Evolutionary conservation across 257 asterid genomes (phyloP).

Genomic region (Jacaranda mimosifolia): DNA sequence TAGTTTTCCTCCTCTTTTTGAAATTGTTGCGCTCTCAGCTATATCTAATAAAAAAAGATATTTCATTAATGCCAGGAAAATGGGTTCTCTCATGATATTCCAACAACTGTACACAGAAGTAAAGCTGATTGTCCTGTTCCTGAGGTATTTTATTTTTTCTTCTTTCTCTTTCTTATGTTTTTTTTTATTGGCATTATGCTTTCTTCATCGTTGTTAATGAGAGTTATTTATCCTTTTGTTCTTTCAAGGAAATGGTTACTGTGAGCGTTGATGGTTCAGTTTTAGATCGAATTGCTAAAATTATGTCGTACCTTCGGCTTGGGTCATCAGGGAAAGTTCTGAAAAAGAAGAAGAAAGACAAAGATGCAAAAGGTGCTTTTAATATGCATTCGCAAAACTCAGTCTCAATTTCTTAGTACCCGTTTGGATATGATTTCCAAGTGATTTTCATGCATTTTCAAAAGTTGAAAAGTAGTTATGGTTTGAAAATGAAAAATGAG

Average conservation of each 20-base stretch:
- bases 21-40: slow-evolving; percentile 27
- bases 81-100: slow-evolving; percentile 91
- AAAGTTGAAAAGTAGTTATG: no score
- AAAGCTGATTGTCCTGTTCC: slow-evolving; percentile 99
- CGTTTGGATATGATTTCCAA: no score
- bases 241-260: slow-evolving; percentile 93
- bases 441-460: no score
- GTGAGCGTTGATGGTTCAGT: slow-evolving; percentile 97
- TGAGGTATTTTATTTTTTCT: slow-evolving; percentile 60
- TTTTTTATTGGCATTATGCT: slow-evolving; percentile 18
- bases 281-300: slow-evolving; percentile 92
- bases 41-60: slow-evolving; percentile 14
- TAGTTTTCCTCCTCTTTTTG: slow-evolving; percentile 27
- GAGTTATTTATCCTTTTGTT: slow-evolving; percentile 21
- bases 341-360: slow-evolving; percentile 97
- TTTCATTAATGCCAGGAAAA: slow-evolving; percentile 66
- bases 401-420: slow-evolving; percentile 24
- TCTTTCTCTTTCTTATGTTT: slow-evolving; percentile 3
- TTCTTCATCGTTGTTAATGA: slow-evolving; percentile 22
- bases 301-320: slow-evolving; percentile 98
- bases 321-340: slow-evolving; percentile 99
- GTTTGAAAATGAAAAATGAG: no score
- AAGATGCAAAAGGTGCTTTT: slow-evolving; percentile 77
- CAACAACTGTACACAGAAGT: slow-evolving; percentile 96
- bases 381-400: slow-evolving; percentile 15